Evolutionary conservation across 108 stramenopile species (phyloP).

Genomic region (Nitzschia sp.): DNA sequence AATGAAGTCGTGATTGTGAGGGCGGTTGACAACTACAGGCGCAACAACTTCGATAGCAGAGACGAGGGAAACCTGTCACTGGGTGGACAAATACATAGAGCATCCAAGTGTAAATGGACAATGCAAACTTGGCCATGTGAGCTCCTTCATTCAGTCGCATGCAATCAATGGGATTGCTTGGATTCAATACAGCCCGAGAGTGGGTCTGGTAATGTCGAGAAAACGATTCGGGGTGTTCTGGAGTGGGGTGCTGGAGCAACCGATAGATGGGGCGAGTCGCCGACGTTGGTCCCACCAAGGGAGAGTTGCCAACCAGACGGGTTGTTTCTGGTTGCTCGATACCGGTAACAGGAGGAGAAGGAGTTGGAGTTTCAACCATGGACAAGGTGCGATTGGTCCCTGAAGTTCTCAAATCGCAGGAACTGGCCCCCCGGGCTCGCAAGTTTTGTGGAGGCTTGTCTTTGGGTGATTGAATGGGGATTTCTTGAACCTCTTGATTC

Average conservation of each 20-base stretch:
- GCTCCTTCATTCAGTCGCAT: conserved; percentile 78
- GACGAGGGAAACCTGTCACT: conserved; percentile 62
- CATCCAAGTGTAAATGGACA: conserved; percentile 90
- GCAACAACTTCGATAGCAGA: conserved; percentile 40
- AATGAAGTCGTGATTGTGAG: background rate
- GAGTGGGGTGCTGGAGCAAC: background rate
- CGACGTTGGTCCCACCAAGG: conserved; percentile 4
- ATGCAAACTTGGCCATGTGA: conserved; percentile 73
- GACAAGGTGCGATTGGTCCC: background rate
- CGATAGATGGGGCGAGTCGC: conserved; percentile 6
- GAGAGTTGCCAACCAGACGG: too few relatives aligned
- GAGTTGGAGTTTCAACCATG: too few relatives aligned
- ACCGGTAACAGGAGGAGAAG: too few relatives aligned
- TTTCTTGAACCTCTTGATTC: background rate
- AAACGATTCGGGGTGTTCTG: background rate
- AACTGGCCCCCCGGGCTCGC: conserved; percentile 22
- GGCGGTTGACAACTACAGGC: background rate
- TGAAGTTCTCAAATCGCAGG: conserved; percentile 6
- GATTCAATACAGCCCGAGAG: conserved; percentile 53
- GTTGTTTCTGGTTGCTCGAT: too few relatives aligned
- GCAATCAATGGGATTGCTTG: conserved; percentile 53
- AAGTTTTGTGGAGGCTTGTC: conserved; percentile 7
- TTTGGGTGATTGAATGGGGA: background rate
- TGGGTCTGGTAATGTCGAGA: conserved; percentile 15
- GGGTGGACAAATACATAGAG: conserved; percentile 83